Conservation (phyloP, 768 basidiomycete species). For the Clitopilus passeckerianus region DNA sequence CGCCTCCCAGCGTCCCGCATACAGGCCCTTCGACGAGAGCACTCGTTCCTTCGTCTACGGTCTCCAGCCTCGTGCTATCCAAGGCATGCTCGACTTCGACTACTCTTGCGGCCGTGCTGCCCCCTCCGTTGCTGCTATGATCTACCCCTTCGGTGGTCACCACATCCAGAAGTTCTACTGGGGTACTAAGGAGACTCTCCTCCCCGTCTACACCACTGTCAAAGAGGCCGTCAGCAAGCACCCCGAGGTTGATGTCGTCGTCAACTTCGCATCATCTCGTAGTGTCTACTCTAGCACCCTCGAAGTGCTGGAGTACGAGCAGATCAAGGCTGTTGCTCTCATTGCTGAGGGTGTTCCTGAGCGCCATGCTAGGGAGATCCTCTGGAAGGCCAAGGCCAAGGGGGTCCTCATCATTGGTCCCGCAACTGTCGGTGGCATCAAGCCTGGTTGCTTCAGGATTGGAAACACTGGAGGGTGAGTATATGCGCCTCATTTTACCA, state of each 20-base stretch:
- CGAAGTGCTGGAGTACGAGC: slow-evolving; percentile 70
- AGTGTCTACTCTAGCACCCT: slow-evolving; percentile 94
- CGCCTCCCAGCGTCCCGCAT: slow-evolving; percentile 59
- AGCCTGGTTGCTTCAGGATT: slow-evolving; percentile 99
- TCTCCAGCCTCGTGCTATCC: slow-evolving; percentile 98
- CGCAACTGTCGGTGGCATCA: slow-evolving; percentile 98
- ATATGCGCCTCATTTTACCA: neutral
- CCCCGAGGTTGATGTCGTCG: slow-evolving; percentile 93
- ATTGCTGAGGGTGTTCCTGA: slow-evolving; percentile 99
- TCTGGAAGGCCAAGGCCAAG: slow-evolving; percentile 82
- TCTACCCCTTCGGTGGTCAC: slow-evolving; percentile 99
- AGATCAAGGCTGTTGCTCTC: slow-evolving; percentile 69
- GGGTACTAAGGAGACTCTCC: slow-evolving; percentile 98
- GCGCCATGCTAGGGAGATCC: slow-evolving; percentile 92
- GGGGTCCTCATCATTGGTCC: slow-evolving; percentile 90
- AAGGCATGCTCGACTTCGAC: slow-evolving; percentile 96
- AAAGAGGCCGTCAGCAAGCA: slow-evolving; percentile 92
- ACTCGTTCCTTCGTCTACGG: slow-evolving; percentile 99
- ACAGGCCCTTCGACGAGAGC: slow-evolving; percentile 85
- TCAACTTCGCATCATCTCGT: slow-evolving; percentile 95
- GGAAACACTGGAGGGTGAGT: slow-evolving; percentile 95
- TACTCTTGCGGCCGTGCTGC: slow-evolving; percentile 91
- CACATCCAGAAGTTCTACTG: slow-evolving; percentile 99
- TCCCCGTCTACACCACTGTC: slow-evolving; percentile 93
- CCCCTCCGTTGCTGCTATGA: slow-evolving; percentile 97